Percentiles rank a stretch among this genome's conserved stretches.
These are phyloP conservation scores for Waltergamsia citrina DNA, from an alignment of 2,329 filamentous ascomycete species.

Conservation along the genomic window DNA sequence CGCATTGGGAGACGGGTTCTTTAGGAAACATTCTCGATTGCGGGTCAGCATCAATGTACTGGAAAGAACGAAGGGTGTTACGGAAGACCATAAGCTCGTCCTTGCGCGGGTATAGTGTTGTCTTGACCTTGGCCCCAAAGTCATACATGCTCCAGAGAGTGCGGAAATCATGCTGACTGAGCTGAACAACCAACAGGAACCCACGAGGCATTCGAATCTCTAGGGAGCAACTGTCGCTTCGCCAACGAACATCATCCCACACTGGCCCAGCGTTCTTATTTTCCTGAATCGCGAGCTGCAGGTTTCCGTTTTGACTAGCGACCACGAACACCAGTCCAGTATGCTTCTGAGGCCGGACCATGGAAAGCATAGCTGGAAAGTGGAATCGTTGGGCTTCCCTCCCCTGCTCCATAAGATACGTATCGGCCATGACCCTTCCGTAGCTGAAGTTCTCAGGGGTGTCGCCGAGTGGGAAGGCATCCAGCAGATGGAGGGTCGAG, in stretches of 20 bases:
- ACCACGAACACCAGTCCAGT: slow-evolving; percentile 64
- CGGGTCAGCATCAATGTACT: slow-evolving; percentile 69
- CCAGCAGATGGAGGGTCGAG: slow-evolving; percentile 44
- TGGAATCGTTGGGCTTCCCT: slow-evolving; percentile 56
- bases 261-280: slow-evolving; percentile 59
- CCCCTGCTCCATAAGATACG: slow-evolving; percentile 65
- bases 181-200: slow-evolving; percentile 62
- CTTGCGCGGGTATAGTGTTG: slow-evolving; percentile 55
- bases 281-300: slow-evolving; percentile 65
- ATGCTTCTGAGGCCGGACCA: slow-evolving; percentile 60
- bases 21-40: slow-evolving; percentile 64
- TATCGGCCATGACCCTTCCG: slow-evolving; percentile 66
- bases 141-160: slow-evolving; percentile 77
- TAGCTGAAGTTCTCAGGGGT: slow-evolving; percentile 67
- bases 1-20: slow-evolving; percentile 63
- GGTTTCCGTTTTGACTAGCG: slow-evolving; percentile 68
- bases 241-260: slow-evolving; percentile 81
- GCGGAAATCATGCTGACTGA: slow-evolving; percentile 68
- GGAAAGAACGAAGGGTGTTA: slow-evolving; percentile 61
- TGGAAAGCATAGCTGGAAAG: slow-evolving; percentile 67
- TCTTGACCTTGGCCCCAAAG: slow-evolving; percentile 68
- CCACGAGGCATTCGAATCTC: slow-evolving; percentile 65
- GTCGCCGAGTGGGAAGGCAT: slow-evolving; percentile 70
- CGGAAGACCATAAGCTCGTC: slow-evolving; percentile 66
- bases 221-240: slow-evolving; percentile 54